These are phyloP conservation scores for Penicillium argentinense DNA, from an alignment of 495 filamentous ascomycete species.

Conservation along the genomic window DNA sequence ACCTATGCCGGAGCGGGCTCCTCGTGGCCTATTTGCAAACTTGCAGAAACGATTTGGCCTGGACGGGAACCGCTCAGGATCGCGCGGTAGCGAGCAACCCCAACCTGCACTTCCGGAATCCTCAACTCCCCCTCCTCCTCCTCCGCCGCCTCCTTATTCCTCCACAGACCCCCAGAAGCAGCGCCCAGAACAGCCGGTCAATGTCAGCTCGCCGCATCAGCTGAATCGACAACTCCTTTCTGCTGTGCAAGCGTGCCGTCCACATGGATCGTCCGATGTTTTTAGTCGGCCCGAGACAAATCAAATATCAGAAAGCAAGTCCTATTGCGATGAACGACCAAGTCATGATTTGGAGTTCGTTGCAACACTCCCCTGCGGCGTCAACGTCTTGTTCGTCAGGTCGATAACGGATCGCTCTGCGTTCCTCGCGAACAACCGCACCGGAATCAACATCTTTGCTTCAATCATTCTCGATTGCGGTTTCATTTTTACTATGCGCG, in stretches of 20 bases:
- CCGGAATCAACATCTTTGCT: slow-evolving; percentile 68
- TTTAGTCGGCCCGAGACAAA: slow-evolving; percentile 70
- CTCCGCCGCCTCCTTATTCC: slow-evolving; percentile 48
- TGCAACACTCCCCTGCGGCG: slow-evolving; percentile 66
- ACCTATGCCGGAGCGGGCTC: slow-evolving; percentile 32
- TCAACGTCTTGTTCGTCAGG: slow-evolving; percentile 71
- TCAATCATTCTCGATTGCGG: slow-evolving; percentile 67
- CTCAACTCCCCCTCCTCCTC: slow-evolving; percentile 38
- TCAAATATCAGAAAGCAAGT: slow-evolving; percentile 76
- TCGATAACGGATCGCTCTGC: slow-evolving; percentile 45
- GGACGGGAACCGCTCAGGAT: slow-evolving; percentile 40
- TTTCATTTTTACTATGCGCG: slow-evolving; percentile 64
- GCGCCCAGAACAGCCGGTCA: slow-evolving; percentile 38
- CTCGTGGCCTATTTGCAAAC: slow-evolving; percentile 61
- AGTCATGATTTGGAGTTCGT: slow-evolving; percentile 77
- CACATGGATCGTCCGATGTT: slow-evolving; percentile 70
- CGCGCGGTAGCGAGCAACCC: slow-evolving; percentile 29
- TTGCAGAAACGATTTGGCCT: slow-evolving; percentile 65
- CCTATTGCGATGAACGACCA: slow-evolving; percentile 83
- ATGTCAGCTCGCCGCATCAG: slow-evolving; percentile 48
- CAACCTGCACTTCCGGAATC: slow-evolving; percentile 23
- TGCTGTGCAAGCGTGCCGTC: slow-evolving; percentile 77
- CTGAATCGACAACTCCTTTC: slow-evolving; percentile 65
- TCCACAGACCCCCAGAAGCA: slow-evolving; percentile 38
- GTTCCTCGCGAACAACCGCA: slow-evolving; percentile 64